These are phyloP conservation scores for Xylaria sp. DNA, from an alignment of 2,329 filamentous ascomycete genomes.

Conservation along the genomic window DNA sequence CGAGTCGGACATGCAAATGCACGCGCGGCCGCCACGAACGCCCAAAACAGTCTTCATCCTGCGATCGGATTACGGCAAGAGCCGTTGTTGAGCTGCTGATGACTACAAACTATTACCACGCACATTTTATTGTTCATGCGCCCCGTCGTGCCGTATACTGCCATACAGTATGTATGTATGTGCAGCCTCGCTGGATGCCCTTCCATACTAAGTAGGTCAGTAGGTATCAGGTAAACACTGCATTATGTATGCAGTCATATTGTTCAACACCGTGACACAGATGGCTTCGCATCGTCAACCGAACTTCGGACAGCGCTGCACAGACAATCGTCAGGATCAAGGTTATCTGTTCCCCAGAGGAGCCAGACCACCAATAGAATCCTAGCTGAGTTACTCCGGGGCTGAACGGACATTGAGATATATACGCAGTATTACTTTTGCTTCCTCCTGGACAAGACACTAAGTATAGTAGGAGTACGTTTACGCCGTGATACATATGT, in stretches of 20 bases:
- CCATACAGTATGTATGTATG: not conserved
- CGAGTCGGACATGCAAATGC: constrained; percentile 17
- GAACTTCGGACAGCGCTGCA: not conserved
- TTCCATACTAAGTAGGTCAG: not conserved
- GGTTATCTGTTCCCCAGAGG: not conserved
- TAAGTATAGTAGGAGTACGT: not conserved
- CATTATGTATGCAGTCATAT: not conserved
- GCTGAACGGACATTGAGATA: not conserved
- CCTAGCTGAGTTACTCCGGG: not conserved
- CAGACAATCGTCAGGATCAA: not conserved
- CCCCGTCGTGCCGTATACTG: not conserved
- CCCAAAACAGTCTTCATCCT: constrained; percentile 15
- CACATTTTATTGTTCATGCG: not conserved
- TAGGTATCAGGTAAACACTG: not conserved
- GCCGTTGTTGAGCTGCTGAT: not conserved
- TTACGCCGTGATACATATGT: too few relatives aligned
- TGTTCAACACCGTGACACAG: too few relatives aligned
- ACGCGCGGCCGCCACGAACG: constrained; percentile 15
- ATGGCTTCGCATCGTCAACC: not conserved
- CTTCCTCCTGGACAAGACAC: too few relatives aligned
- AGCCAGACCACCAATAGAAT: not conserved
- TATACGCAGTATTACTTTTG: not conserved
- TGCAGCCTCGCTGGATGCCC: not conserved
- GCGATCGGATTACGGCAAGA: constrained; percentile 1
- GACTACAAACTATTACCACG: not conserved